Evolutionary conservation across 169 alveolate species (phyloP), one percentile per base, ranked within the genome.

Genomic region (Gregarina niphandrodes): DNA sequence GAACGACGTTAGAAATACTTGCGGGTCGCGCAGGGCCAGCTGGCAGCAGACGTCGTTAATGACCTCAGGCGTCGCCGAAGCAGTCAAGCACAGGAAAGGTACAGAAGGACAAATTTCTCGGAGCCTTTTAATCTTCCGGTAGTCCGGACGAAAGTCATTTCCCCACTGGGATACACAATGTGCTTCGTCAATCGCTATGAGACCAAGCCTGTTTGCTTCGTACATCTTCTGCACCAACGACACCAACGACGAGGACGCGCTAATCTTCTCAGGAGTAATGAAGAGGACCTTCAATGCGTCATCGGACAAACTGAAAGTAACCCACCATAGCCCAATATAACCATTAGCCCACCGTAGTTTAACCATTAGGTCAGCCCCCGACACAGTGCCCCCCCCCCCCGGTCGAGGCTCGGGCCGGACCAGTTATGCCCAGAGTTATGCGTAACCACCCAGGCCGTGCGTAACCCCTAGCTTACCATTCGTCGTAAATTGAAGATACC

Each of bases 81-180:
- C 99, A 0, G 99, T 92, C 32, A 92, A 54, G 4, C 95, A 93
- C 35, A 84, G 54, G 11, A 87, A 68, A 0, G 13, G 16, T 1
- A 0, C 30, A 5, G 17, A 19, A n/a, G n/a, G 45, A 15, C 18
- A 4, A 45, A 66, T 58, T 18, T 45, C 54, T 47, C 79, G 73
- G 11, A 83, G 47, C 37, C 63, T 68, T 37, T 75, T 62, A 59
- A 83, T 60, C 45, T 64, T 65, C 49, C 77, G 56, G 59, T 83
- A 83, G 51, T 90, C 94, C 19, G 84, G 82, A 37, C 99, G 73
- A 53, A 93, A 93, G 53, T 93, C 98, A 57, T 88, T 82, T 1
- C 99, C 99, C 98, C 99, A 93, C 38, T 87, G 84, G 29, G 95
- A 76, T 16, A 90, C 95, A 66, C 99, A 93, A 62, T 93, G 99